A percentile compares a stretch with the other conserved stretches of the same genome.
Evolutionary conservation across 2,329 filamentous ascomycete species (phyloP).

Genomic region (Bimuria novae-zelandiae): DNA sequence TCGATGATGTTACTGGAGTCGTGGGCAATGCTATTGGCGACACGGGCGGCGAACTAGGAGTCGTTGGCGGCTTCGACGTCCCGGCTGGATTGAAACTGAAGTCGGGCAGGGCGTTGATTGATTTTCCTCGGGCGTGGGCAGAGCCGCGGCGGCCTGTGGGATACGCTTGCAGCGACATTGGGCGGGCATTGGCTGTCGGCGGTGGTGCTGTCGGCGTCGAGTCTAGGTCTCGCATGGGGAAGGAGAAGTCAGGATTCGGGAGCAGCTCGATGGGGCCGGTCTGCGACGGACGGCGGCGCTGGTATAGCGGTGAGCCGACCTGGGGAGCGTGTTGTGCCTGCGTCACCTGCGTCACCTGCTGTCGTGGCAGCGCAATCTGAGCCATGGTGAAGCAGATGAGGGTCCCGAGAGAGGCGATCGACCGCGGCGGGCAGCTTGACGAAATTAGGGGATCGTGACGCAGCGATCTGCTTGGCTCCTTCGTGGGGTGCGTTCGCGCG

Average conservation of each 20-base stretch:
- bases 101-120: slow-evolving; percentile 51
- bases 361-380: slow-evolving; percentile 47
- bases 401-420: slow-evolving; percentile 27
- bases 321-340: slow-evolving; percentile 39
- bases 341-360: slow-evolving; percentile 46
- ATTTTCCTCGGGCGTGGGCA: slow-evolving; percentile 45
- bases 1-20: slow-evolving; percentile 53
- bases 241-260: slow-evolving; percentile 55
- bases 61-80: slow-evolving; percentile 33
- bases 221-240: slow-evolving; percentile 48
- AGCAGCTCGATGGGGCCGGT: slow-evolving; percentile 49
- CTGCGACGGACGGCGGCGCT: slow-evolving; percentile 40
- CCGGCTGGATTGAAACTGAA: slow-evolving; percentile 57
- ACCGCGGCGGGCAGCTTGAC: slow-evolving; percentile 27
- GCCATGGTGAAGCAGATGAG: slow-evolving; percentile 39
- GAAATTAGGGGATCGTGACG: slow-evolving; percentile 35
- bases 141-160: slow-evolving; percentile 40
- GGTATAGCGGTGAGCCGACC: slow-evolving; percentile 45
- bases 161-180: slow-evolving; percentile 45
- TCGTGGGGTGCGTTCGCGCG: slow-evolving; percentile 30
- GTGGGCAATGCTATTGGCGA: slow-evolving; percentile 38
- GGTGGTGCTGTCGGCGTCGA: slow-evolving; percentile 33
- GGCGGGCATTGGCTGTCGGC: slow-evolving; percentile 40
- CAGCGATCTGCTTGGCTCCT: slow-evolving; percentile 25
- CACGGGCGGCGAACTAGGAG: slow-evolving; percentile 42